Percentiles rank a stretch among this genome's conserved stretches.
These are phyloP conservation scores for Saccharomyces mikatae DNA, from an alignment of 805 yeast species.

Conservation along the genomic window DNA sequence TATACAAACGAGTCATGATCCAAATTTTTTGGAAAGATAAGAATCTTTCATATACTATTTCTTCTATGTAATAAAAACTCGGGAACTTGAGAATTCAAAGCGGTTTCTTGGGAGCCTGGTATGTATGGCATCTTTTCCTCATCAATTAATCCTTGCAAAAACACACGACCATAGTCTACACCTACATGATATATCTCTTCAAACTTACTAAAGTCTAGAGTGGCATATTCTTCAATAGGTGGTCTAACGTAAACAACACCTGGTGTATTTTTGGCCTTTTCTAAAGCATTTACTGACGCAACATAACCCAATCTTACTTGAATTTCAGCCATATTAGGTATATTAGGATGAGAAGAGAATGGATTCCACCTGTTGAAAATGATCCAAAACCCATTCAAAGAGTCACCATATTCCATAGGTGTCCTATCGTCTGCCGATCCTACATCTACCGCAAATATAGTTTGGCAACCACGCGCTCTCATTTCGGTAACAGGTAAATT, in stretches of 20 bases:
- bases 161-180: constrained; percentile 55
- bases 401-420: constrained; percentile 86
- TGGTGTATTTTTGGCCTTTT: constrained; percentile 71
- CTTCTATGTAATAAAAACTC: constrained; percentile 41
- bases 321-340: constrained; percentile 91
- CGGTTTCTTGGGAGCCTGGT: constrained; percentile 39
- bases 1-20: constrained; percentile 1
- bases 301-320: constrained; percentile 91
- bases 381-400: constrained; percentile 89
- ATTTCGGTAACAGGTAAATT: constrained; percentile 88
- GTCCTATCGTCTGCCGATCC: constrained; percentile 91
- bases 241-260: constrained; percentile 88
- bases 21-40: background rate
- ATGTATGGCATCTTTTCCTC: constrained; percentile 52
- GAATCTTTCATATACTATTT: constrained; percentile 47
- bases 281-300: constrained; percentile 88
- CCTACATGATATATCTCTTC: constrained; percentile 86
- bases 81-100: constrained; percentile 24
- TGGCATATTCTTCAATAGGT: constrained; percentile 86
- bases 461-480: constrained; percentile 80
- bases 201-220: constrained; percentile 85
- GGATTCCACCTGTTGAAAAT: constrained; percentile 82
- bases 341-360: constrained; percentile 76
- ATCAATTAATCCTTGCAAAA: constrained; percentile 44
- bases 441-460: constrained; percentile 88